These are phyloP conservation scores for Trypanosoma theileri DNA, from an alignment of 208 protist genomes.

Conservation along the genomic window DNA sequence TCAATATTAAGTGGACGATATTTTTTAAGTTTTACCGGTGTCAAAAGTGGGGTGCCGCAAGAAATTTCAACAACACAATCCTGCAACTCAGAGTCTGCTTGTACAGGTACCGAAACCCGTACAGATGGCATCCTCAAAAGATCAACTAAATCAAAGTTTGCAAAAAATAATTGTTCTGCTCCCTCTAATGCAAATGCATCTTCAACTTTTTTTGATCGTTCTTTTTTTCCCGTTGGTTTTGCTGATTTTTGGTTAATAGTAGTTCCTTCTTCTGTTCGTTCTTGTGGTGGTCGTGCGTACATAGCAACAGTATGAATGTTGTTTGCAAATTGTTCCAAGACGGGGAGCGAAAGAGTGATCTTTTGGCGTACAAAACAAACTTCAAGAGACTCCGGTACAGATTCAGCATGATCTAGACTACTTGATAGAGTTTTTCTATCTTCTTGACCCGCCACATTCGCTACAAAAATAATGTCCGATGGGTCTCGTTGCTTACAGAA, in stretches of 20 bases:
- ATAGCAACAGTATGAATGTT: conserved; percentile 10
- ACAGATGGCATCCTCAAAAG: conserved; percentile 13
- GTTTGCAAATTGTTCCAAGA: conserved; percentile 20
- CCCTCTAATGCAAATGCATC: conserved; percentile 18
- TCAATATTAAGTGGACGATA: conserved; percentile 41
- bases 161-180: conserved; percentile 4
- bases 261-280: background rate
- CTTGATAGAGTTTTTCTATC: conserved; percentile 13
- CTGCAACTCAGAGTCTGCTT: conserved; percentile 1
- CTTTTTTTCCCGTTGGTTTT: conserved; percentile 22
- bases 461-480: conserved; percentile 22
- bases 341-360: conserved; percentile 10
- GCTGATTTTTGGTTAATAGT: background rate
- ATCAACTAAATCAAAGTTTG: conserved; percentile 27
- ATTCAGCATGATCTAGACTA: conserved; percentile 11
- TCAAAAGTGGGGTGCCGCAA: conserved; percentile 28
- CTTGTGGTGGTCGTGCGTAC: conserved; percentile 1
- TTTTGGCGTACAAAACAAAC: conserved; percentile 25
- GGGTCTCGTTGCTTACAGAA: conserved; percentile 8
- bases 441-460: conserved; percentile 21
- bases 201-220: conserved; percentile 28
- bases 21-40: conserved; percentile 19
- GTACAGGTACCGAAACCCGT: background rate
- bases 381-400: conserved; percentile 5
- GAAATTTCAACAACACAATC: conserved; percentile 24